Evolutionary conservation across 257 asterid species (phyloP), one percentile per base, ranked within the genome.

Genomic region (Salvia splendens): DNA sequence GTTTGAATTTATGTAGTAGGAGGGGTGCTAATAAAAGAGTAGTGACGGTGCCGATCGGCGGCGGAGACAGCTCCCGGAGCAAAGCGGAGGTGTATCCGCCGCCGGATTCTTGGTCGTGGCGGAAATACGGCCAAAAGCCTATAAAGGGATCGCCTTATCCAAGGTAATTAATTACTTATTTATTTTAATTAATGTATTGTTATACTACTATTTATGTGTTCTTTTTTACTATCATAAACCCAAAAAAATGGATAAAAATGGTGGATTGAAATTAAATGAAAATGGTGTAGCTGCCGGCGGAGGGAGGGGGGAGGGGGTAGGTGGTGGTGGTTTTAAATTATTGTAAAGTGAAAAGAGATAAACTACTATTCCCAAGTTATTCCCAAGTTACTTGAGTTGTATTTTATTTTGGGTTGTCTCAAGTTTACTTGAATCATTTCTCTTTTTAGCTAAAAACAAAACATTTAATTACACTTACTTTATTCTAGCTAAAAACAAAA

Each of bases 81-180:
- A 89, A 75, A 78, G 68, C 78, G 17, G 96, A 89, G 80, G 89
- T 85, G 32, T 84, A 85, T 75, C 96, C 96, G 49, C 95, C 96
- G 72, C 84, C 87, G 77, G 95, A 89, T 87, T 83, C 95, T 68
- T 89, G 96, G 96, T 85, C 96, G 3, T 89, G 96, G 96, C 82
- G 96, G 75, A 89, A 89, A 50, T 89, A 89, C 73, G 96, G 96
- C 17, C 96, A 87, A 32, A 89, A 89, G 74, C 95, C 96, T 8
- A 89, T 89, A 3, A 89, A 89, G 78, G 92, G 95, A 2, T 89
- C 96, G 11, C 95, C 96, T 62, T 89, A 80, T 68, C 96, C 96
- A 10, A 85, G 96, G 96, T 89, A 83, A 3, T 33, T 24, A 24
- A 33, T 33, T 33, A 33, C 4, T 33, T 33, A 70, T 42, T 59